Evolutionary conservation across 2,329 filamentous ascomycete genomes (phyloP).

Genomic region (Hypoxylon sp.): DNA sequence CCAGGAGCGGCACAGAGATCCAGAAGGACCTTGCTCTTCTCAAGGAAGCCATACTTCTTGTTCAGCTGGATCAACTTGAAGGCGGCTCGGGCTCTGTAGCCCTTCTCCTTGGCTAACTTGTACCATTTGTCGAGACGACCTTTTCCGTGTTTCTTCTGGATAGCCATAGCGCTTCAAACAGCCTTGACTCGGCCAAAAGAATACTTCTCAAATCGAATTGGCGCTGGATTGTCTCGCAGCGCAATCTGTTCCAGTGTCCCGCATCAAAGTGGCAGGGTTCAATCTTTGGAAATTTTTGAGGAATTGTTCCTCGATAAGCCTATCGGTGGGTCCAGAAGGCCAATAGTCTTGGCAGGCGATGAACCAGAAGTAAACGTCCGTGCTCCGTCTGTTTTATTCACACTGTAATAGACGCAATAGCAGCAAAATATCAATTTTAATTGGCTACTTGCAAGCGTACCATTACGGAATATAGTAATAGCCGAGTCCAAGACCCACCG

Average conservation of each 20-base stretch:
- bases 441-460: constrained; percentile 16
- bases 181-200: constrained; percentile 8
- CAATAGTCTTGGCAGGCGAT: constrained; percentile 16
- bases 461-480: constrained; percentile 36
- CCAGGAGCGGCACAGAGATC: constrained; percentile 98
- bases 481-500: constrained; percentile 8
- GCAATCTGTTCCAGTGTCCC: constrained; percentile 33
- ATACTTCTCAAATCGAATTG: constrained; percentile 13
- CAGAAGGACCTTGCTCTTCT: constrained; percentile 94
- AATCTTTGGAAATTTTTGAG: constrained; percentile 40
- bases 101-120: constrained; percentile 97
- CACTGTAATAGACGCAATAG: constrained; percentile 21
- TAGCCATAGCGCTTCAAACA: constrained; percentile 77
- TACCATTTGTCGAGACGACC: constrained; percentile 99
- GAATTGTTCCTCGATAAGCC: constrained; percentile 40
- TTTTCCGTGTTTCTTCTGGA: constrained; percentile 99
- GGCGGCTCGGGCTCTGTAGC: constrained; percentile 93
- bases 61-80: constrained; percentile 99
- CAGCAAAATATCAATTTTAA: constrained; percentile 8
- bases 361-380: background rate
- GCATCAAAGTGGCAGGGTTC: constrained; percentile 32
- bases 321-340: constrained; percentile 30
- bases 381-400: background rate
- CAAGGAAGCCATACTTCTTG: constrained; percentile 98
- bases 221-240: constrained; percentile 16